Evolutionary conservation across 257 asterid genomes (phyloP), one percentile per base, ranked within the genome.

Genomic region (Cinchona pubescens): DNA sequence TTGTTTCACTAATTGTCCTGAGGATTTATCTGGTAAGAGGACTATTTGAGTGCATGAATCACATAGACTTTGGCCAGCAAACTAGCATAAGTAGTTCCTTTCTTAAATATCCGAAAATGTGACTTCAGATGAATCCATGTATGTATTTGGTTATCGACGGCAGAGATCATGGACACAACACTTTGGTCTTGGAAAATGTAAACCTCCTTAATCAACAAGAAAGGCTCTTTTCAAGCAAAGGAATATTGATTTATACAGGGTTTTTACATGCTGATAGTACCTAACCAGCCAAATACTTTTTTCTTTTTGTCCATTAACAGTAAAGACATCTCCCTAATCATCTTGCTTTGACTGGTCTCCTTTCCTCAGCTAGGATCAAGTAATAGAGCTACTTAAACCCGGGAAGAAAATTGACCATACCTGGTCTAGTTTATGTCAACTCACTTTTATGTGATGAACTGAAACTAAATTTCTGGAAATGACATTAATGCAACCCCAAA

Each of bases 21-120:
- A 90, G 98, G 86, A 91, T 93, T 77, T 93, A 93, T 74, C 88
- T 93, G 94, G 98, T 93, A 87, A 25, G n/a, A n/a, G 81, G 13
- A 48, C 37, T 49, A 40, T 71, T 71, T 69, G 25, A 62, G 15
- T 53, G 40, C 66, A 60, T 74, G 76, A 67, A 25, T 34, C 16
- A 48, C 40, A n/a, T 1, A 34, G 61, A 7, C 2, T 71, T 25
- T 43, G 42, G 10, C 23, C 21, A 23, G 3, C 27, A 27, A 32
- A 27, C 25, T 60, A 62, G 53, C 45, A 48, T 13, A 25, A 68
- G 18, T 6, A 46, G 42, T 67, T n/a, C 37, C 56, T 27, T 10
- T 11, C 35, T 38, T 10, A 43, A 30, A 27, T 15, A 59, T 69
- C 43, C 58, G 27, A 35, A 45, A 14, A 69, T 29, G 35, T 25